These are phyloP conservation scores for Nakaseomyces bracarensis DNA, from an alignment of 1,139 yeast species.

Conservation along the genomic window DNA sequence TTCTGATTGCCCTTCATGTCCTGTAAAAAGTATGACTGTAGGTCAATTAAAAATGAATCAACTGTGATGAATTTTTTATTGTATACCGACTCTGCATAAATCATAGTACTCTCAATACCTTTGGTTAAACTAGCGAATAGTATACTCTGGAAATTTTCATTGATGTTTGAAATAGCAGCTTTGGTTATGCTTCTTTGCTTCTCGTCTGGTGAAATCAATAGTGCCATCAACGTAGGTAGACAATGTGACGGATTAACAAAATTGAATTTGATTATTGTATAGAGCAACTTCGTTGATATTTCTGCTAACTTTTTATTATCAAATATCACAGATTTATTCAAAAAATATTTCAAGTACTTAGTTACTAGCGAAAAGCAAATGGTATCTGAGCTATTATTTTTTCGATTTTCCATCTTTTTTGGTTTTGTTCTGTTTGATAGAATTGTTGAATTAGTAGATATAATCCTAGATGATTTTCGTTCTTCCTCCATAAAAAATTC, in stretches of 20 bases:
- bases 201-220: constrained; percentile 46
- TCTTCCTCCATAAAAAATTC: constrained; percentile 51
- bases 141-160: constrained; percentile 61
- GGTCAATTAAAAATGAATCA: constrained; percentile 17
- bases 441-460: constrained; percentile 31
- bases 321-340: constrained; percentile 40
- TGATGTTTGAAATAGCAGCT: constrained; percentile 46
- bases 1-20: constrained; percentile 18
- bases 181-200: constrained; percentile 43
- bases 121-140: constrained; percentile 57
- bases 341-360: constrained; percentile 44
- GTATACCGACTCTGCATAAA: constrained; percentile 33
- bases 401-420: constrained; percentile 1
- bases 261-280: constrained; percentile 51
- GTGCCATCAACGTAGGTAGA: constrained; percentile 60
- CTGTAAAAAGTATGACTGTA: constrained; percentile 13
- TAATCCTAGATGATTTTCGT: constrained; percentile 35
- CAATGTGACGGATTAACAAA: constrained; percentile 67
- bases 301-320: constrained; percentile 41
- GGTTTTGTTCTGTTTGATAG: constrained; percentile 27
- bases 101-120: constrained; percentile 51
- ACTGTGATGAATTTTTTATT: constrained; percentile 20
- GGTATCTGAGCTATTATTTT: constrained; percentile 40
- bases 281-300: constrained; percentile 47
- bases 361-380: constrained; percentile 67